Percentiles rank a stretch among this genome's conserved stretches.
phyloP scores from a whole-genome alignment of 176 grass and related monocot genomes.

The Musa acuminata region DNA sequence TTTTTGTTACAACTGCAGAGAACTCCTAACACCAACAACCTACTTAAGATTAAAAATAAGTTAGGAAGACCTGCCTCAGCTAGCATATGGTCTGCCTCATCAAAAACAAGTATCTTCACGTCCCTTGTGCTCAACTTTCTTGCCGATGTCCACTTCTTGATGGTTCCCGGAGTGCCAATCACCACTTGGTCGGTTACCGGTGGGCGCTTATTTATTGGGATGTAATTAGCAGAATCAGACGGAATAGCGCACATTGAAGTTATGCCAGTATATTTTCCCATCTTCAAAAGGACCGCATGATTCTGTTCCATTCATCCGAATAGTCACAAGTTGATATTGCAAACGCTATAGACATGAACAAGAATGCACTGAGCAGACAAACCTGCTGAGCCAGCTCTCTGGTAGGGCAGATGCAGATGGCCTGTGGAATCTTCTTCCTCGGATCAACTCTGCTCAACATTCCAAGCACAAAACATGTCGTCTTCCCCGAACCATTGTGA shows the following conservation, averaged over 20 bases:
- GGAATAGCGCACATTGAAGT: constrained; percentile 69
- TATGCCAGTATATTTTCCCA: constrained; percentile 75
- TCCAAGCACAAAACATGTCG: constrained; percentile 91
- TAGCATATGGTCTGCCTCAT: constrained; percentile 82
- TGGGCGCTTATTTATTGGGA: constrained; percentile 39
- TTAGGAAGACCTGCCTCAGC: constrained; percentile 41
- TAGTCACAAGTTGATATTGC: constrained; percentile 9
- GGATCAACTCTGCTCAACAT: constrained; percentile 89
- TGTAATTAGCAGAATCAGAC: constrained; percentile 35
- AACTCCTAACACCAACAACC: too few relatives aligned
- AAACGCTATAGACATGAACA: not conserved
- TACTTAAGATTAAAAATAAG: not conserved
- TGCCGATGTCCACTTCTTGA: constrained; percentile 63
- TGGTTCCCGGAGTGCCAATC: constrained; percentile 82
- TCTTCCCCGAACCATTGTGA: constrained; percentile 90
- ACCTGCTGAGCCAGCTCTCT: constrained; percentile 91
- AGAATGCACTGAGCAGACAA: too few relatives aligned
- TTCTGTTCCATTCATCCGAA: constrained; percentile 37
- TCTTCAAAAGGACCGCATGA: constrained; percentile 67
- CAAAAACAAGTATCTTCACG: constrained; percentile 81
- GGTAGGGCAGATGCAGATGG: constrained; percentile 86
- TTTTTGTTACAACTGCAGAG: too few relatives aligned
- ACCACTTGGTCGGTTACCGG: constrained; percentile 66
- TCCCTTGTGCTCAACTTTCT: constrained; percentile 53
- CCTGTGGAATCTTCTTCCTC: constrained; percentile 51